Evolutionary conservation across 2,329 filamentous ascomycete species (phyloP).

Genomic region (Paecilomyces niveus): DNA sequence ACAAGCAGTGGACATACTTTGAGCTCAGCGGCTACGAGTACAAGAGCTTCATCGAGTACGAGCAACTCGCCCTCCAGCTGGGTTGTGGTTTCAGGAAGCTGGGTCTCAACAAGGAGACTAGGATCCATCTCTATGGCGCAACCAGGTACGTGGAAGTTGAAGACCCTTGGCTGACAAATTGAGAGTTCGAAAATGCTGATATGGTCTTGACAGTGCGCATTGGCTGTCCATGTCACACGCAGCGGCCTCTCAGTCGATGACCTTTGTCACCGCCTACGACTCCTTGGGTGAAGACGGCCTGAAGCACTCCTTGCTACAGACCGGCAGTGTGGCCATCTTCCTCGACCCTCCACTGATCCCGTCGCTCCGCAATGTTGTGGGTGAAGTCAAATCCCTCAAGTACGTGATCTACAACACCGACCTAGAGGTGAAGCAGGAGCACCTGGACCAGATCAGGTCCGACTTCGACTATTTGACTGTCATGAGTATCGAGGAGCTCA

Average conservation of each 20-base stretch:
- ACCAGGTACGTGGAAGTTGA: slow-evolving; percentile 53
- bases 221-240: slow-evolving; percentile 80
- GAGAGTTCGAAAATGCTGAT: slow-evolving; percentile 6
- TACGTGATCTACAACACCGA: slow-evolving; percentile 54
- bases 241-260: slow-evolving; percentile 74
- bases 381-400: slow-evolving; percentile 49
- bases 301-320: slow-evolving; percentile 78
- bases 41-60: slow-evolving; percentile 72
- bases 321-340: slow-evolving; percentile 74
- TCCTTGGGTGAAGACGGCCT: slow-evolving; percentile 80
- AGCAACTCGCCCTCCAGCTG: slow-evolving; percentile 60
- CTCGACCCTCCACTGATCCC: slow-evolving; percentile 71
- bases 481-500: slow-evolving; percentile 49
- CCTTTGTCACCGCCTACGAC: slow-evolving; percentile 92
- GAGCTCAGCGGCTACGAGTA: slow-evolving; percentile 74
- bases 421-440: slow-evolving; percentile 44
- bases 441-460: slow-evolving; percentile 48
- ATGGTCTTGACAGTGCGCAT: slow-evolving; percentile 49
- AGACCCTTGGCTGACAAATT: neutral
- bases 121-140: slow-evolving; percentile 75
- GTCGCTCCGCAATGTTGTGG: slow-evolving; percentile 50
- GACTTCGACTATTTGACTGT: slow-evolving; percentile 48
- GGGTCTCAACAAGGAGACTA: slow-evolving; percentile 60
- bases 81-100: slow-evolving; percentile 69
- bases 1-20: slow-evolving; percentile 88